These are phyloP conservation scores for Aspergillus glaucus DNA, from an alignment of 2,329 filamentous ascomycete species.

Conservation along the genomic window DNA sequence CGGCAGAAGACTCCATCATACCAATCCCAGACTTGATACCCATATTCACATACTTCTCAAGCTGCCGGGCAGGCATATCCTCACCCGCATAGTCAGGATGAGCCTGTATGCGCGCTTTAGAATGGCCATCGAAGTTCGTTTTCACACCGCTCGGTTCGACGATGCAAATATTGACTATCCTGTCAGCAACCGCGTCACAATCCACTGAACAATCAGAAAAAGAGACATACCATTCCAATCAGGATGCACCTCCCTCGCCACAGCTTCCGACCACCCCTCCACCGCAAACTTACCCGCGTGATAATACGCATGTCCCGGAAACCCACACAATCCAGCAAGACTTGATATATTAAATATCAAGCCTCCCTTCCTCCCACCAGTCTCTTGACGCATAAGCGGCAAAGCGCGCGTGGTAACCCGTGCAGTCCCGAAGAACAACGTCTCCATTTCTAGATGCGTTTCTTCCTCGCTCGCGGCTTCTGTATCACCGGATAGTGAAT, in stretches of 20 bases:
- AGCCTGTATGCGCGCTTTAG: constrained; percentile 11
- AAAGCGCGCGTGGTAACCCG: constrained; percentile 35
- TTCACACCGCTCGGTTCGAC: constrained; percentile 38
- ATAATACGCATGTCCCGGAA: constrained; percentile 15
- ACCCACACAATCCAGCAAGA: constrained; percentile 11
- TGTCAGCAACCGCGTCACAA: no score
- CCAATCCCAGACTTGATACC: constrained; percentile 7
- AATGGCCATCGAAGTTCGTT: constrained; percentile 38
- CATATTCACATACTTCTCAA: constrained; percentile 15
- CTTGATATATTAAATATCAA: constrained; percentile 16
- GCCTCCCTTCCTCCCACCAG: constrained; percentile 24
- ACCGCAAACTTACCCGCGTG: constrained; percentile 18
- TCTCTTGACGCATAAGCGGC: constrained; percentile 13
- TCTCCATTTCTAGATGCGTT: constrained; percentile 10
- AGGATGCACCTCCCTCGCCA: constrained; percentile 14
- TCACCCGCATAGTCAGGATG: constrained; percentile 2
- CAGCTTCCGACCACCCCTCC: constrained; percentile 16
- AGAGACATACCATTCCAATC: constrained; percentile 14
- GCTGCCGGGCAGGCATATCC: constrained; percentile 11
- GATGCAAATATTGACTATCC: constrained; percentile 33
- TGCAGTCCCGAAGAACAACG: constrained; percentile 28
- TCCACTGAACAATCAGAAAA: no score
- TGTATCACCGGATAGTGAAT: constrained; percentile 13
- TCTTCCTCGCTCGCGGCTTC: constrained; percentile 12
- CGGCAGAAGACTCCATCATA: constrained; percentile 10